Conservation (phyloP, 768 basidiomycete species). For the Lactarius psammicola region DNA sequence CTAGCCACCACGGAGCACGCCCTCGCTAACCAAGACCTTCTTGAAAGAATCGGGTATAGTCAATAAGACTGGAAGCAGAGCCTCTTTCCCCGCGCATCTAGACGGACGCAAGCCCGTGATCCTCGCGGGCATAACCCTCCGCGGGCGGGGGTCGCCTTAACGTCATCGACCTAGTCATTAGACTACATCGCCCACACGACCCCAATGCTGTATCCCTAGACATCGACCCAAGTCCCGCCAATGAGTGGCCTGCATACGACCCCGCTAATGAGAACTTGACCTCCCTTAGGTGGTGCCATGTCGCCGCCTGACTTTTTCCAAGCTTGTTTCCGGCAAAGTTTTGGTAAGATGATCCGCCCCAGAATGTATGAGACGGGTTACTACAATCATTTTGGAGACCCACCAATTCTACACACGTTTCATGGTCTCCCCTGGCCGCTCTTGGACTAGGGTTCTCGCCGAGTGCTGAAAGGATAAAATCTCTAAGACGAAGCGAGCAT, state of each 20-base stretch:
- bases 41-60: not conserved
- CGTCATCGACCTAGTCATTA: not conserved
- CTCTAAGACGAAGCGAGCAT: not conserved
- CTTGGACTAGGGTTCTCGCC: not conserved
- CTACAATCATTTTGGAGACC: not conserved
- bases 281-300: not conserved
- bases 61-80: not conserved
- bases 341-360: not conserved
- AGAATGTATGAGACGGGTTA: not conserved
- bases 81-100: not conserved
- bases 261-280: not conserved
- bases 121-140: not conserved
- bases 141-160: not conserved
- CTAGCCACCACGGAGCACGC: not conserved
- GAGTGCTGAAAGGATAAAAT: not conserved
- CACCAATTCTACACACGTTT: not conserved
- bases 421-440: not conserved
- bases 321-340: not conserved
- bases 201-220: not conserved
- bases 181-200: not conserved
- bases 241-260: not conserved
- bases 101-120: not conserved
- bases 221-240: not conserved
- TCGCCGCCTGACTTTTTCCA: not conserved
- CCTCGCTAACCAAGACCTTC: not conserved